phyloP scores from a whole-genome alignment of 2,329 filamentous ascomycete species.

The Nemania sp. region DNA sequence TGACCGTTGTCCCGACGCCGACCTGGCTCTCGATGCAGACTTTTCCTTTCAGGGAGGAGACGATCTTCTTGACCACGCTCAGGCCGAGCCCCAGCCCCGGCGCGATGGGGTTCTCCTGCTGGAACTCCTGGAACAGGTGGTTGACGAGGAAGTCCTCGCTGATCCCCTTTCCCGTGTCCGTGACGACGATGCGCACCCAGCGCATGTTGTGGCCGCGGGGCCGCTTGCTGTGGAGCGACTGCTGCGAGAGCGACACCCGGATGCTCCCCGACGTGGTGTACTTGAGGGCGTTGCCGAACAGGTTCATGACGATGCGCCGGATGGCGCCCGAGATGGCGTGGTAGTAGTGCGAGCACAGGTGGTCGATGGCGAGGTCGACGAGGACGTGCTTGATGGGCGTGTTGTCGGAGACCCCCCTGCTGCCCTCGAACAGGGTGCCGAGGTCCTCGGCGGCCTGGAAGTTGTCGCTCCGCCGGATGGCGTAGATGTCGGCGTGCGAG shows the following conservation, averaged over 20 bases:
- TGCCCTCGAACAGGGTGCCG: constrained; percentile 3
- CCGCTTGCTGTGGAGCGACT: constrained; percentile 24
- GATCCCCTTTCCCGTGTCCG: constrained; percentile 70
- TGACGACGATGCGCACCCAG: constrained; percentile 52
- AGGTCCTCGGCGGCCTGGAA: constrained; percentile 20
- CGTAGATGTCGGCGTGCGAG: constrained; percentile 16
- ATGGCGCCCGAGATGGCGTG: constrained; percentile 57
- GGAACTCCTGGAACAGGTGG: constrained; percentile 65
- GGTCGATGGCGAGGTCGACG: constrained; percentile 57
- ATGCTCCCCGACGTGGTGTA: constrained; percentile 52
- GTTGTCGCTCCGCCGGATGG: constrained; percentile 18
- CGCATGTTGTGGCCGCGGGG: constrained; percentile 20
- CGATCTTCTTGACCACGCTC: constrained; percentile 65
- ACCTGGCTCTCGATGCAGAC: constrained; percentile 31
- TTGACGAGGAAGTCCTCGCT: constrained; percentile 63
- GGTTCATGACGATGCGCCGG: constrained; percentile 63
- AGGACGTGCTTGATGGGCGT: constrained; percentile 30
- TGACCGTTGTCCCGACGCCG: constrained; percentile 36
- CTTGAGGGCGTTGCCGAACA: constrained; percentile 66
- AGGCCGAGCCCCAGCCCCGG: constrained; percentile 68
- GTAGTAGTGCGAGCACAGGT: constrained; percentile 55
- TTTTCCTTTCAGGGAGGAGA: constrained; percentile 25
- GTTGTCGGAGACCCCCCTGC: not conserved
- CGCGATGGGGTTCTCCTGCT: constrained; percentile 64
- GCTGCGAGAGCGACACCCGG: constrained; percentile 28